A percentile compares a stretch with the other conserved stretches of the same genome.
These are phyloP conservation scores for Eucalyptus sideroxylon DNA, from an alignment of 345 rosid species.

Conservation along the genomic window DNA sequence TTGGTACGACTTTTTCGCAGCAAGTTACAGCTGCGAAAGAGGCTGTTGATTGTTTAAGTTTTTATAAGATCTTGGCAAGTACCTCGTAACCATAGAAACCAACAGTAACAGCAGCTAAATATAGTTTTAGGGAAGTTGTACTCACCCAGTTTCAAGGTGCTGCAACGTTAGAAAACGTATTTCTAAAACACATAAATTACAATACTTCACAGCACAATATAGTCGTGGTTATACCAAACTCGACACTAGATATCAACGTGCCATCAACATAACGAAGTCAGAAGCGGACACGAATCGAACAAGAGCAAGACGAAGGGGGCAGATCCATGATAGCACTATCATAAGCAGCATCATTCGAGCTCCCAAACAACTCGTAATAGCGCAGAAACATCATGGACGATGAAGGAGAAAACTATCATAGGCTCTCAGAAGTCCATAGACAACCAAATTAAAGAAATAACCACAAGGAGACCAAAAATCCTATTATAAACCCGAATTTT, in stretches of 20 bases:
- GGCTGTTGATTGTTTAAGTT: background rate
- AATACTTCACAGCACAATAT: background rate
- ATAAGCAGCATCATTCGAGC: background rate
- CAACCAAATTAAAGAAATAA: background rate
- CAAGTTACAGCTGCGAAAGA: background rate
- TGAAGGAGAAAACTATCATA: background rate
- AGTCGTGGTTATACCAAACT: background rate
- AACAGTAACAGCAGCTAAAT: background rate
- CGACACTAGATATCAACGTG: background rate
- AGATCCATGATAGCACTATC: background rate
- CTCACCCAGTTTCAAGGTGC: background rate
- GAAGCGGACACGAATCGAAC: background rate
- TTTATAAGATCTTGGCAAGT: background rate
- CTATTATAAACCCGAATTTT: background rate
- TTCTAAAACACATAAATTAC: background rate
- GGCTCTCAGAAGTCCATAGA: background rate
- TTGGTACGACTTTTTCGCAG: background rate
- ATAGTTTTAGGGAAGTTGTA: background rate
- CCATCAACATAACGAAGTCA: background rate
- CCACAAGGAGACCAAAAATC: background rate
- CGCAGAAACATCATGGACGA: background rate
- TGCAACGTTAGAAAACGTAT: background rate
- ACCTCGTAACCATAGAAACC: background rate
- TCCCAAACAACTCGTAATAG: background rate
- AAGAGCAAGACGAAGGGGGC: background rate